These are phyloP conservation scores for Starmerella etchellsii DNA, from an alignment of 805 yeast genomes.

Conservation along the genomic window DNA sequence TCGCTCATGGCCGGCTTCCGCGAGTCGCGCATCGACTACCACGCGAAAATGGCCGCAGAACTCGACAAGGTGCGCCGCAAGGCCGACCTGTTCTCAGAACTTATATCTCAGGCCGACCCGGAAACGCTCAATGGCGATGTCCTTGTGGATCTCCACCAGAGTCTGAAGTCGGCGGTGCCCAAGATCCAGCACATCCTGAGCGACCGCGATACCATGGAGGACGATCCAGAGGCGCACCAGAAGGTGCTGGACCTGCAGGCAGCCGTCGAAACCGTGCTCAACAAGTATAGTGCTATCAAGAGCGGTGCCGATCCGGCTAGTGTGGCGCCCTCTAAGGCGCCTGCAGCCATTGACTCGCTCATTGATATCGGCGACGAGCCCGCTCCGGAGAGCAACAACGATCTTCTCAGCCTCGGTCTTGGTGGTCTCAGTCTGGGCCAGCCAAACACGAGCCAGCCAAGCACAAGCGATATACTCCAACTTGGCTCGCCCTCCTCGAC, in stretches of 20 bases:
- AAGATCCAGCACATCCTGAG: conserved; percentile 71
- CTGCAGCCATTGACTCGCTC: conserved; percentile 36
- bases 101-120: conserved; percentile 38
- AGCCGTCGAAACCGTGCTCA: conserved; percentile 52
- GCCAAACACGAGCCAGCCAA: conserved; percentile 8
- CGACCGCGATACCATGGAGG: conserved; percentile 57
- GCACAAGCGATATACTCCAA: conserved; percentile 6
- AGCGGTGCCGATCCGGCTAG: conserved; percentile 51
- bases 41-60: conserved; percentile 70
- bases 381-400: conserved; percentile 28
- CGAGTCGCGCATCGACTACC: conserved; percentile 60
- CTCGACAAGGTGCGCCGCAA: conserved; percentile 72
- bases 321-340: conserved; percentile 25
- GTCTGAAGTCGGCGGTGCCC: conserved; percentile 76
- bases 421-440: conserved; percentile 28
- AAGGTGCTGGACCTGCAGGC: conserved; percentile 62
- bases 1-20: conserved; percentile 96
- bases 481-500: background rate
- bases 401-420: conserved; percentile 56
- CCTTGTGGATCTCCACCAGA: conserved; percentile 56
- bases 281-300: conserved; percentile 53
- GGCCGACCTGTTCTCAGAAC: conserved; percentile 75
- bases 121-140: conserved; percentile 51
- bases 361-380: conserved; percentile 57
- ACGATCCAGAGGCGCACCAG: conserved; percentile 46